Percentiles rank a stretch among this genome's conserved stretches.
Evolutionary conservation across 1,139 yeast species (phyloP).

Genomic region (Geotrichum australiense): DNA sequence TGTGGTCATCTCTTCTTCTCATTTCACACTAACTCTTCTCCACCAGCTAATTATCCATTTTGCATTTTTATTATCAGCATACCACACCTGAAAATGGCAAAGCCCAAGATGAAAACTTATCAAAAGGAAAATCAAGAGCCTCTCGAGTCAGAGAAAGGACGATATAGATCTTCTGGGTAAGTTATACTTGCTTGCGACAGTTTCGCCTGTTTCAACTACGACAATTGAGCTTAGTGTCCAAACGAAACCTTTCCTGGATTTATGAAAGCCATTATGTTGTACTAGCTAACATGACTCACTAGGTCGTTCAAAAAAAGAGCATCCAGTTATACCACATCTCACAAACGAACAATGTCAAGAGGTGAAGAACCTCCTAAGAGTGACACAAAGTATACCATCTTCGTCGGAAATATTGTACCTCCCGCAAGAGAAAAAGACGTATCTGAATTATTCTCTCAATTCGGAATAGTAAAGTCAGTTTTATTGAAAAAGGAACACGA

Average conservation of each 20-base stretch:
- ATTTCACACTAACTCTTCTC: too few relatives aligned
- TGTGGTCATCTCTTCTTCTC: too few relatives aligned
- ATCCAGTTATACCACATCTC: conserved; percentile 7
- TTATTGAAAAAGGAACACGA: conserved; percentile 12
- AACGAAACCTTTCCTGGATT: too few relatives aligned
- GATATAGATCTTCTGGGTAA: conserved; percentile 3
- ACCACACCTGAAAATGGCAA: conserved; percentile 5
- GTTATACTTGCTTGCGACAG: not conserved
- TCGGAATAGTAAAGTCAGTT: conserved; percentile 14
- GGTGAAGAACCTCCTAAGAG: not conserved
- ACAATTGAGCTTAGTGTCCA: too few relatives aligned
- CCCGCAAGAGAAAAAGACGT: conserved; percentile 10
- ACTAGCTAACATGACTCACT: not conserved
- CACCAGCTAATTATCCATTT: too few relatives aligned
- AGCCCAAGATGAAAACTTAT: not conserved
- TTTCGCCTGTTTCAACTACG: too few relatives aligned
- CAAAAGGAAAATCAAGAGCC: conserved; percentile 9
- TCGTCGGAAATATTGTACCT: conserved; percentile 12
- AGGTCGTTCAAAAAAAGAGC: conserved; percentile 5
- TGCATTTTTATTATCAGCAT: too few relatives aligned
- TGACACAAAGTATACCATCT: conserved; percentile 10
- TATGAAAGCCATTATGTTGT: not conserved
- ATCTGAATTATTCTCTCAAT: conserved; percentile 10
- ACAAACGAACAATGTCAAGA: conserved; percentile 3
- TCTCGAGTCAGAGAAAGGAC: conserved; percentile 3